Evolutionary conservation across 805 yeast species (phyloP).

Genomic region (Saturnispora silvae): DNA sequence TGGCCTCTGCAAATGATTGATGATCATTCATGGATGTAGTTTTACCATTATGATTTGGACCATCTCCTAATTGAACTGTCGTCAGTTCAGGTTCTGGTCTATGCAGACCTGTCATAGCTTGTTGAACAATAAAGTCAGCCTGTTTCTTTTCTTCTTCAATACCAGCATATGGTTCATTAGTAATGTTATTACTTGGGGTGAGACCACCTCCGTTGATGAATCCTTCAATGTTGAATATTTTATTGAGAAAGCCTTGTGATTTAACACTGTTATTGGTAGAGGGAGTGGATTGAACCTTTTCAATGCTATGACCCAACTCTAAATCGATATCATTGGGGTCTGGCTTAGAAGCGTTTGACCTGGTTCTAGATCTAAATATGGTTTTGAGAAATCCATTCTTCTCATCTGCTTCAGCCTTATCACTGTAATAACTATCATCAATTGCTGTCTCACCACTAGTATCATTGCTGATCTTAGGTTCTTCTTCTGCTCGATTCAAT

Average conservation of each 20-base stretch:
- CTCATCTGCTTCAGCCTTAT: not conserved
- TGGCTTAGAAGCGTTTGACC: slow-evolving; percentile 5
- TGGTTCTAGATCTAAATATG: slow-evolving; percentile 10
- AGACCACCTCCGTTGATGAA: slow-evolving; percentile 12
- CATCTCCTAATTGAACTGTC: slow-evolving; percentile 1
- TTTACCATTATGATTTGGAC: not conserved
- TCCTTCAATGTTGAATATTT: slow-evolving; percentile 12
- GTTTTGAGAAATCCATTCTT: not conserved
- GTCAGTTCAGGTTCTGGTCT: slow-evolving; percentile 3
- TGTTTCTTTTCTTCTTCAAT: slow-evolving; percentile 36
- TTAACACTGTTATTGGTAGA: slow-evolving; percentile 2
- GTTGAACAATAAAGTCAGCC: slow-evolving; percentile 40
- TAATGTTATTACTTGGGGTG: slow-evolving; percentile 8
- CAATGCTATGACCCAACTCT: slow-evolving; percentile 1
- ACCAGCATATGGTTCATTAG: not conserved
- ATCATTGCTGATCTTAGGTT: no score
- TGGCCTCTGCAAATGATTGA: not conserved
- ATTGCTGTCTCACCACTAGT: slow-evolving; percentile 1
- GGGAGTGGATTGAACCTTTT: not conserved
- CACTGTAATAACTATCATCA: not conserved
- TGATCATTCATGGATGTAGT: not conserved
- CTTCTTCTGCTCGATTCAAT: not conserved
- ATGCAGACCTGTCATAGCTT: slow-evolving; percentile 3
- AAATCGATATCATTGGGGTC: slow-evolving; percentile 1
- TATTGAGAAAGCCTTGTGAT: slow-evolving; percentile 8